phyloP scores from a whole-genome alignment of 495 filamentous ascomycete species.

The Cairneyella variabilis region DNA sequence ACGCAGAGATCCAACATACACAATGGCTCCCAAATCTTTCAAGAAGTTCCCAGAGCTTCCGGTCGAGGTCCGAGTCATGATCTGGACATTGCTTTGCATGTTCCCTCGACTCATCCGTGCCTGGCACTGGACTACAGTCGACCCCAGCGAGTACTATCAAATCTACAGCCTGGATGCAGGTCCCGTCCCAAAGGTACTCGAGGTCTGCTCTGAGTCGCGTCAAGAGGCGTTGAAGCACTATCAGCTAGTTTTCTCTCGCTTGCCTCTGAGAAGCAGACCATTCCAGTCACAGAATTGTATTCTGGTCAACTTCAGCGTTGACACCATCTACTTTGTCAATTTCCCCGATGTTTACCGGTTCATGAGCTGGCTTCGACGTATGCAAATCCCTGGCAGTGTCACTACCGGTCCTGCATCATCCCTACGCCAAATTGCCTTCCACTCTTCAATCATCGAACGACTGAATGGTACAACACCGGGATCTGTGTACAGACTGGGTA shows the following conservation, averaged over 20 bases:
- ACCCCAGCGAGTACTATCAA: background rate
- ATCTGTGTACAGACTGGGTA: background rate
- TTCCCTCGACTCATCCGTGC: constrained; percentile 1
- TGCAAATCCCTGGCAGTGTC: background rate
- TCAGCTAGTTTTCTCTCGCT: background rate
- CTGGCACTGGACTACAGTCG: background rate
- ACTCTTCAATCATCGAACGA: background rate
- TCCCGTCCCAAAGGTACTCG: background rate
- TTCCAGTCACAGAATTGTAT: background rate
- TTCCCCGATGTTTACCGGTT: background rate
- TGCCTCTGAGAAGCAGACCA: background rate
- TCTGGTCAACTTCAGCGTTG: constrained; percentile 8
- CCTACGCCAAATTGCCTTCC: background rate
- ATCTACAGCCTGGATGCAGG: background rate
- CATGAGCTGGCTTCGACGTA: background rate
- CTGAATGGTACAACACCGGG: background rate
- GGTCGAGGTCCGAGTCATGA: constrained; percentile 2
- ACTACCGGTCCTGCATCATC: background rate
- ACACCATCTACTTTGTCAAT: constrained; percentile 8
- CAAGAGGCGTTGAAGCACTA: background rate
- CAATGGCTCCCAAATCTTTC: constrained; percentile 3
- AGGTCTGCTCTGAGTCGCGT: background rate
- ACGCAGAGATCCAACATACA: too few relatives aligned
- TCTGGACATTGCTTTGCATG: constrained; percentile 3
- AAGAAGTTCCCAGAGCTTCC: background rate